phyloP scores from a whole-genome alignment of 345 rosid genomes.

The Pistacia vera region DNA sequence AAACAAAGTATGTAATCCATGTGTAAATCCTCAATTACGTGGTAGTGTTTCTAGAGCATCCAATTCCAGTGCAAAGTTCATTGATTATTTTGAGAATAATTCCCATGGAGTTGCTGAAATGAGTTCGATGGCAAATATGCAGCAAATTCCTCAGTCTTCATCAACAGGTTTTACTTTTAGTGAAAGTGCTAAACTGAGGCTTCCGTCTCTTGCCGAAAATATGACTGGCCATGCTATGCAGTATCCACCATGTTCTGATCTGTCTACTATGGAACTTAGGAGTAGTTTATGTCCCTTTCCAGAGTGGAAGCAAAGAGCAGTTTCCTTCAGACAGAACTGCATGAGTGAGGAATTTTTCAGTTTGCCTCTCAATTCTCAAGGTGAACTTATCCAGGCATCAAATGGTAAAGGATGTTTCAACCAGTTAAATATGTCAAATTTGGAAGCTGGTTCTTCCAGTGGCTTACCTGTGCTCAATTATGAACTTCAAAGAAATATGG shows the following conservation, averaged over 20 bases:
- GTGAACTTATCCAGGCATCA: conserved; percentile 51
- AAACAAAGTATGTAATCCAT: conserved; percentile 22
- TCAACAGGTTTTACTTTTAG: conserved; percentile 30
- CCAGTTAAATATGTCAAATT: conserved; percentile 23
- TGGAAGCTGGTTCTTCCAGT: conserved; percentile 31
- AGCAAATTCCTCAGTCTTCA: conserved; percentile 26
- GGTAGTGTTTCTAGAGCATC: conserved; percentile 23
- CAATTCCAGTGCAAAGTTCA: conserved; percentile 20
- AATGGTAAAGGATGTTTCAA: conserved; percentile 28
- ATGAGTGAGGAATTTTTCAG: conserved; percentile 34
- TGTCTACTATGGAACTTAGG: conserved; percentile 23
- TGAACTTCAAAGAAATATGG: conserved; percentile 20
- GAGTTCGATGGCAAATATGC: conserved; percentile 29
- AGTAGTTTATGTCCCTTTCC: conserved; percentile 23
- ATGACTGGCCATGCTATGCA: conserved; percentile 23
- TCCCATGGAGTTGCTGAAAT: conserved; percentile 26
- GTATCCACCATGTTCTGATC: conserved; percentile 29
- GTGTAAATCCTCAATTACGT: conserved; percentile 22
- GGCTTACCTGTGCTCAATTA: conserved; percentile 17
- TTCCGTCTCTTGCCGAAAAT: conserved; percentile 27
- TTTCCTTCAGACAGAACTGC: conserved; percentile 32
- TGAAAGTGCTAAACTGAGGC: conserved; percentile 27
- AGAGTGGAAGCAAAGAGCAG: conserved; percentile 34
- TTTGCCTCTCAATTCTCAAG: conserved; percentile 65
- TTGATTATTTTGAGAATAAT: conserved; percentile 30